A percentile compares a stretch with the other conserved stretches of the same genome.
Conservation (phyloP, 768 basidiomycete species). For the Boletus sp. region DNA sequence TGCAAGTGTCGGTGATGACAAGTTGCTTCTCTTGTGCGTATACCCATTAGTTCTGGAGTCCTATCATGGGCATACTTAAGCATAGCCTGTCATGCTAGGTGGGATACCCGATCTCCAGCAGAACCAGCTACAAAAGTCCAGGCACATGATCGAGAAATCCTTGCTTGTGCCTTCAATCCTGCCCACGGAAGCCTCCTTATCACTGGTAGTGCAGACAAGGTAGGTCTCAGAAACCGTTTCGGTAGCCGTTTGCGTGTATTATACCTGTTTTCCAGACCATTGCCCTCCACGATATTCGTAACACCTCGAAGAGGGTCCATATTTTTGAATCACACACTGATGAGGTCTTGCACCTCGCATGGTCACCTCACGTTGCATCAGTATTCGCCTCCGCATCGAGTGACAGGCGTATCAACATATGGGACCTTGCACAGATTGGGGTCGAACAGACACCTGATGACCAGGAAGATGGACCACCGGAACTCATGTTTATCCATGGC, state of each 20-base stretch:
- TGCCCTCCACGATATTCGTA: conserved; percentile 81
- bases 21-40: conserved; percentile 86
- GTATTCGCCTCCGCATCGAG: conserved; percentile 94
- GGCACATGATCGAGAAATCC: conserved; percentile 89
- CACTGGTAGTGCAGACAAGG: conserved; percentile 94
- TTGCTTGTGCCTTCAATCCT: conserved; percentile 88
- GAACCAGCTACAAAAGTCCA: conserved; percentile 71
- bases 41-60: not conserved
- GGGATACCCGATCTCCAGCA: conserved; percentile 81
- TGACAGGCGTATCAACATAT: conserved; percentile 90
- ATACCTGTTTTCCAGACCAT: conserved; percentile 56
- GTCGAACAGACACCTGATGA: conserved; percentile 97
- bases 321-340: conserved; percentile 91
- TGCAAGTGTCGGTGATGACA: conserved; percentile 95
- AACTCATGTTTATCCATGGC: conserved; percentile 93
- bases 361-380: conserved; percentile 92
- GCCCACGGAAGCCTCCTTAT: conserved; percentile 73
- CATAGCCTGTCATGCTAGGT: conserved; percentile 46
- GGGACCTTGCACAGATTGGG: conserved; percentile 91
- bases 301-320: conserved; percentile 73
- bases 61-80: not conserved
- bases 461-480: conserved; percentile 96
- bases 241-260: not conserved
- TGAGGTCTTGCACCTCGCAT: conserved; percentile 89
- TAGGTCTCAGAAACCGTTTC: conserved; percentile 27